Base-by-base conservation (phyloP, 176 grass and related monocot genomes). In the Urochloa ruziziensis region DNA sequence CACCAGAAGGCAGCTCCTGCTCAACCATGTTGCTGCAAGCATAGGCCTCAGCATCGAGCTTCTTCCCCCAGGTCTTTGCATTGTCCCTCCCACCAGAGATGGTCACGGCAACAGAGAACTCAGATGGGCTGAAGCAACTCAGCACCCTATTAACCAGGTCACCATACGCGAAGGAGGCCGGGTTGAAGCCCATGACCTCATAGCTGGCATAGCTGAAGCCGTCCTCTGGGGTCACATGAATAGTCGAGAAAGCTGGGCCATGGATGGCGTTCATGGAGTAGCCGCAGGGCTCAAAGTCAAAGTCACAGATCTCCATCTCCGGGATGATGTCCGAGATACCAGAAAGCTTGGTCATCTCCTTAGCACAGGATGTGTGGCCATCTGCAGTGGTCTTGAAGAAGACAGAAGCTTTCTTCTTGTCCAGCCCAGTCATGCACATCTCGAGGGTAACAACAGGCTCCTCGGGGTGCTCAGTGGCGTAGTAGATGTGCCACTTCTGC, bases 171-270 rank as follows among this genome's bases (percentile, higher is more conserved):
- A 68, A 6, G 4, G 79, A 51, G 17, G 28, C 48, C 0, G 84
- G 89, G 48, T 87, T 54, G 40, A 90, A 74, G n/a, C 89, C 89
- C 89, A 90, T 83, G 60, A 82, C 80, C 62, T 90, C 89, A 5
- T 90, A 90, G 36, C 89, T 90, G 18, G 84, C 84, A 83, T 90
- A 90, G 74, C 89, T 87, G 54, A 90, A 90, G 28, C 89, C 84
- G 2, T 87, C 84, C 80, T 90, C 89, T 1, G 89, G 89, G 16
- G 89, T 90, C 66, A 90, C 89, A 75, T 90, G 89, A 44, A 90
- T 90, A 8, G 89, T 90, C 1, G 89, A 90, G 47, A 90, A 82
- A 39, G 84, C 80, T 34, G 48, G 8, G 29, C 68, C 89, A 74
- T 79, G 62, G 70, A 90, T 68, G 40, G 84, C 89, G 43, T 87